phyloP scores from a whole-genome alignment of 768 basidiomycete genomes.

The Galerina sulciceps region DNA sequence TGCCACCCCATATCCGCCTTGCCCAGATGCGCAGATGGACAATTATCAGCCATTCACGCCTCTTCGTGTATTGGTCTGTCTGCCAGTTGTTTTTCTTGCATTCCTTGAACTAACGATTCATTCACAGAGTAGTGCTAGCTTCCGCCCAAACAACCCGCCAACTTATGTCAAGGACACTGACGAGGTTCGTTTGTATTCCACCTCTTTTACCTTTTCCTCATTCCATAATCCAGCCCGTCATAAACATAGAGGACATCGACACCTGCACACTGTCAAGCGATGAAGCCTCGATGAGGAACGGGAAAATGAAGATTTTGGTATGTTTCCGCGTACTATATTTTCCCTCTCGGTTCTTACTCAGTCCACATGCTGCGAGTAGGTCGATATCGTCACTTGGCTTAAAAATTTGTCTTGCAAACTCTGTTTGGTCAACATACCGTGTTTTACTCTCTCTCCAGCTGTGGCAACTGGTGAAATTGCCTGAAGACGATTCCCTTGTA shows the following conservation, averaged over 20 bases:
- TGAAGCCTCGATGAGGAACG: not conserved
- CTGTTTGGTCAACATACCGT: too few relatives aligned
- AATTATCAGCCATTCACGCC: not conserved
- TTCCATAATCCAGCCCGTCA: not conserved
- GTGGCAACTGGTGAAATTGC: too few relatives aligned
- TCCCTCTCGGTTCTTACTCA: too few relatives aligned
- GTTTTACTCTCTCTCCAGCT: too few relatives aligned
- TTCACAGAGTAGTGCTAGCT: not conserved
- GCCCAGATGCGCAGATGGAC: not conserved
- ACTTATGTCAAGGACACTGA: not conserved
- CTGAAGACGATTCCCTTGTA: too few relatives aligned
- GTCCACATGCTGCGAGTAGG: too few relatives aligned
- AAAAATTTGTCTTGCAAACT: too few relatives aligned
- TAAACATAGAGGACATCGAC: not conserved
- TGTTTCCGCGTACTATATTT: too few relatives aligned
- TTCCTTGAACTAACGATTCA: not conserved
- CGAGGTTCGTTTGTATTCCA: not conserved
- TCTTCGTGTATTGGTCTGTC: not conserved
- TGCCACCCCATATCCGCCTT: not conserved
- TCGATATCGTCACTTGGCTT: too few relatives aligned
- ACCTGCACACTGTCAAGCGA: not conserved
- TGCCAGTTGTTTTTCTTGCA: not conserved
- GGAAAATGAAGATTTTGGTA: not conserved
- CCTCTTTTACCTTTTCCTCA: not conserved
- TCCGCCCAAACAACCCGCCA: not conserved